These are phyloP conservation scores for Trypanosoma melophagium DNA, from an alignment of 208 protist species.

Conservation along the genomic window DNA sequence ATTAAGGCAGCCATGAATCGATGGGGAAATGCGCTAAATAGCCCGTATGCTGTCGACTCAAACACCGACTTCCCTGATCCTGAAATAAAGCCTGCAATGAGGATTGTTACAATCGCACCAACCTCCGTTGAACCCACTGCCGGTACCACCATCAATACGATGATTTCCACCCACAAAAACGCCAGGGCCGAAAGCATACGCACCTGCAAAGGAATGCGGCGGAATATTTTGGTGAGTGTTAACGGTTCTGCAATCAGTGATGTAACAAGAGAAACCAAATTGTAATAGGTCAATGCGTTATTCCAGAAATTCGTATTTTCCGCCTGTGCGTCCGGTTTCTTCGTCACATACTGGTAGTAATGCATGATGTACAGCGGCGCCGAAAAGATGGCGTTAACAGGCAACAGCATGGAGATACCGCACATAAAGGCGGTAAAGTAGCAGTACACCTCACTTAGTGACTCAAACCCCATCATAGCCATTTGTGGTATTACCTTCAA, in stretches of 20 bases:
- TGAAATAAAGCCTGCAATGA: constrained; percentile 38
- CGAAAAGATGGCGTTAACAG: constrained; percentile 80
- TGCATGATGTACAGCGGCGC: constrained; percentile 70
- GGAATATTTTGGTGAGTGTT: constrained; percentile 42
- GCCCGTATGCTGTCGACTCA: constrained; percentile 70
- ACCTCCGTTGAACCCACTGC: constrained; percentile 32
- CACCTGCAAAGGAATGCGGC: constrained; percentile 37
- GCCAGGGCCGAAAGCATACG: constrained; percentile 42
- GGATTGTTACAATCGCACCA: constrained; percentile 47
- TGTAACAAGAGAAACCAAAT: constrained; percentile 37
- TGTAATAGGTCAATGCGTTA: constrained; percentile 77
- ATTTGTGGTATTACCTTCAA: too few species aligned
- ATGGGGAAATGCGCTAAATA: constrained; percentile 57
- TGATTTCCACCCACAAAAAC: constrained; percentile 52
- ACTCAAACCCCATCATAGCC: constrained; percentile 2
- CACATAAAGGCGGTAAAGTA: constrained; percentile 68
- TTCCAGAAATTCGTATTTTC: constrained; percentile 48
- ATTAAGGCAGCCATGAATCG: constrained; percentile 65
- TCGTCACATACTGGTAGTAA: constrained; percentile 58
- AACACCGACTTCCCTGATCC: constrained; percentile 65
- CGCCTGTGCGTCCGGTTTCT: constrained; percentile 32
- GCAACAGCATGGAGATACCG: constrained; percentile 79
- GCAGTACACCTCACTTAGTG: constrained; percentile 34
- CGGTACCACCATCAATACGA: constrained; percentile 54
- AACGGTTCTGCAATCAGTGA: constrained; percentile 58